A percentile compares a stretch with the other conserved stretches of the same genome.
Conservation (phyloP, 495 filamentous ascomycete species). For the Oidiodendron maius region DNA sequence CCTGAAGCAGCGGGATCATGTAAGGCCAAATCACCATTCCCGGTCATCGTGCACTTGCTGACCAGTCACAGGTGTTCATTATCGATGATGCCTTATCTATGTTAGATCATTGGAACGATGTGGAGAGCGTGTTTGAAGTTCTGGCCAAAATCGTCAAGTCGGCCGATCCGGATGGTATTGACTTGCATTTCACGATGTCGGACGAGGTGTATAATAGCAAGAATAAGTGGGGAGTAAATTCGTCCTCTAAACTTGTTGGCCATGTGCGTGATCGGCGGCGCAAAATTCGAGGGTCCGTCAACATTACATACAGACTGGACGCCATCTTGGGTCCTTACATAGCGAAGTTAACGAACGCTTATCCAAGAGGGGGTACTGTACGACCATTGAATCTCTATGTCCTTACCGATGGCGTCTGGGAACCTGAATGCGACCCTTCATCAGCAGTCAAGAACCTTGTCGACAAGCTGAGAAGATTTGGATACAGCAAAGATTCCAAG, state of each 20-base stretch:
- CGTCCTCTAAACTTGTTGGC: no score
- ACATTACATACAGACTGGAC: no score
- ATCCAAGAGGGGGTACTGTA: neutral
- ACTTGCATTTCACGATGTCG: constrained; percentile 1
- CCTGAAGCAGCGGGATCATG: constrained; percentile 1
- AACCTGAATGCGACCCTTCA: neutral
- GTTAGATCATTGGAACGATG: neutral
- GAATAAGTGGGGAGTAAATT: neutral
- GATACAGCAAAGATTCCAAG: no score
- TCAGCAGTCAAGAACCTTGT: neutral
- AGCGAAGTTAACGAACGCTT: neutral
- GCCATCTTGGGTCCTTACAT: neutral
- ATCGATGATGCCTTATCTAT: constrained; percentile 5
- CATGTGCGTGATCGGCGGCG: no score
- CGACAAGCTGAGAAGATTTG: neutral
- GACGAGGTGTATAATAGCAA: neutral
- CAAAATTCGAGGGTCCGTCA: no score
- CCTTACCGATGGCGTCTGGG: constrained; percentile 1
- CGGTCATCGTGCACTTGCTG: neutral
- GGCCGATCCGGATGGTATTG: constrained; percentile 1
- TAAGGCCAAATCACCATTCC: neutral
- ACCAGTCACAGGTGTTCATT: neutral
- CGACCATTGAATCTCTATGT: constrained; percentile 5
- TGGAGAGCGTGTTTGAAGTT: neutral
- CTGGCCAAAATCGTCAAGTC: constrained; percentile 2